A percentile compares a stretch with the other conserved stretches of the same genome.
Evolutionary conservation across 768 basidiomycete species (phyloP).

Genomic region (Hebeloma cylindrosporum): DNA sequence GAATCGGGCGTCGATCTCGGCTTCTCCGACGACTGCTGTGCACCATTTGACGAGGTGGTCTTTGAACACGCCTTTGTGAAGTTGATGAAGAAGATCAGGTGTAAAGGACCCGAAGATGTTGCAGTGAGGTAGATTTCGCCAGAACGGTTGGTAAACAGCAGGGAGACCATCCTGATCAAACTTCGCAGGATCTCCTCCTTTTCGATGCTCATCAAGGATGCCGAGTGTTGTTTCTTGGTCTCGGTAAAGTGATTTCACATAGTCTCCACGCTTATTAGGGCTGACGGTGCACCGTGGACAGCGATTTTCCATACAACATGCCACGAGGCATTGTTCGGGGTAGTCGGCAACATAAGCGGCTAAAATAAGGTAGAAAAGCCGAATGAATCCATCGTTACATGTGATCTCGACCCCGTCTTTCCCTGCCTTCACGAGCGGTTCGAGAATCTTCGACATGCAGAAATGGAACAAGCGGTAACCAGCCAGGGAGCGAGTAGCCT

Average conservation of each 20-base stretch:
- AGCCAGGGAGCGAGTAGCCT: slow-evolving; percentile 22
- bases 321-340: slow-evolving; percentile 40
- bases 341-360: slow-evolving; percentile 39
- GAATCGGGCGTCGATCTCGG: slow-evolving; percentile 13
- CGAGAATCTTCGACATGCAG: slow-evolving; percentile 17
- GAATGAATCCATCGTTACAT: slow-evolving; percentile 32
- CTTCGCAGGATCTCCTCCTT: neutral
- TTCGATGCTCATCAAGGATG: neutral
- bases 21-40: slow-evolving; percentile 14
- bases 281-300: slow-evolving; percentile 19
- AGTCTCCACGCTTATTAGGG: slow-evolving; percentile 18
- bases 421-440: slow-evolving; percentile 30
- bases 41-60: slow-evolving; percentile 41
- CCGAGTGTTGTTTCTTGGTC: slow-evolving; percentile 6
- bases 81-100: slow-evolving; percentile 47
- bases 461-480: slow-evolving; percentile 37
- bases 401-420: slow-evolving; percentile 29
- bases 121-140: slow-evolving; percentile 38
- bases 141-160: slow-evolving; percentile 33
- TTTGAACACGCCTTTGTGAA: slow-evolving; percentile 50
- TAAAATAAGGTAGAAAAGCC: slow-evolving; percentile 34
- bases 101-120: slow-evolving; percentile 42
- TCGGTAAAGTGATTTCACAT: neutral
- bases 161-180: slow-evolving; percentile 18
- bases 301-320: slow-evolving; percentile 22